phyloP scores from a whole-genome alignment of 192 early-diverging fungal genomes.

The Spizellomyces punctatus region DNA sequence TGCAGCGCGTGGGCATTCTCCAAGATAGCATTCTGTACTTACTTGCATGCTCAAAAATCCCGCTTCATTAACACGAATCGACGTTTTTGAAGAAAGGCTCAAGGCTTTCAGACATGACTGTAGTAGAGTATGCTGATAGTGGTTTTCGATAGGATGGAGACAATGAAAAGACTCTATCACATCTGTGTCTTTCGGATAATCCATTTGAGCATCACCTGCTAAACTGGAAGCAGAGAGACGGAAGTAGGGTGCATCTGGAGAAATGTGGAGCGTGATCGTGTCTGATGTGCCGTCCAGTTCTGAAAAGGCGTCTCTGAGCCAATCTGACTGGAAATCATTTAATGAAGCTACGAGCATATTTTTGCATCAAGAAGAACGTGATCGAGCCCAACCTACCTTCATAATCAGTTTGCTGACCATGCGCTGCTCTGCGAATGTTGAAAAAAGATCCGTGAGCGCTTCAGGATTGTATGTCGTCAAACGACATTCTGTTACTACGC shows the following conservation, averaged over 20 bases:
- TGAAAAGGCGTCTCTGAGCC: constrained; percentile 58
- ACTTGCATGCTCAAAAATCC: constrained; percentile 58
- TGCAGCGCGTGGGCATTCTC: too few species aligned
- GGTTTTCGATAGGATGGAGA: constrained; percentile 27
- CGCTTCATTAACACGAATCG: constrained; percentile 51
- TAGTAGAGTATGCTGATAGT: constrained; percentile 48
- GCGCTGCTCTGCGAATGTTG: constrained; percentile 34
- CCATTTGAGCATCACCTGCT: constrained; percentile 50
- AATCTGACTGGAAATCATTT: constrained; percentile 37
- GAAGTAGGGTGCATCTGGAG: constrained; percentile 51
- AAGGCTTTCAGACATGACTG: constrained; percentile 50
- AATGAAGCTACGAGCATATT: background rate
- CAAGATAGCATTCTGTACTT: background rate
- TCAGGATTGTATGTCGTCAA: constrained; percentile 54
- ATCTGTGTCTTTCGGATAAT: constrained; percentile 57
- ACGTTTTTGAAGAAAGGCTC: constrained; percentile 54
- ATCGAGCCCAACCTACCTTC: background rate
- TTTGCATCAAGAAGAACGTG: background rate
- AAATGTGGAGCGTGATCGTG: constrained; percentile 42
- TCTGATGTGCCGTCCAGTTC: constrained; percentile 61
- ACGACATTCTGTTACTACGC: constrained; percentile 53
- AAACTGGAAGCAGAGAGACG: constrained; percentile 50
- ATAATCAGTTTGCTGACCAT: constrained; percentile 57
- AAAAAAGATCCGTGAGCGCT: constrained; percentile 37
- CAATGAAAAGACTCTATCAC: constrained; percentile 57